A percentile compares a stretch with the other conserved stretches of the same genome.
phyloP scores from a whole-genome alignment of 257 asterid species.

The Solanum etuberosum region DNA sequence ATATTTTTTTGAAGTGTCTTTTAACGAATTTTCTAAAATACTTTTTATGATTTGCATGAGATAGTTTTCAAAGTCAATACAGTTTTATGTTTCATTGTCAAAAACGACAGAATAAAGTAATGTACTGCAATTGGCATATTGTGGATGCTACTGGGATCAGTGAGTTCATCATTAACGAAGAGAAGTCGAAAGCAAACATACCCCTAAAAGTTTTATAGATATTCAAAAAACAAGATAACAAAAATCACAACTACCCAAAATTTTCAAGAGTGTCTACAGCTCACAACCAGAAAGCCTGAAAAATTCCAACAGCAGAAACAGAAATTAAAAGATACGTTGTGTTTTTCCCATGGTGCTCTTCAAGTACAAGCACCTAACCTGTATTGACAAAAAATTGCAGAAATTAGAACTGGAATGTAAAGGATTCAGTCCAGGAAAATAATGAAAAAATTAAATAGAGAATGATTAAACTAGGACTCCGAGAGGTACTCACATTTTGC shows the following conservation, averaged over 20 bases:
- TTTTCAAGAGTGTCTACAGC: background rate
- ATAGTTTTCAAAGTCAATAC: background rate
- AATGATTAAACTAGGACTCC: background rate
- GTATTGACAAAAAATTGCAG: background rate
- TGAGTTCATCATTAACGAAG: background rate
- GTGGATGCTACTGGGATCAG: background rate
- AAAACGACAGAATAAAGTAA: background rate
- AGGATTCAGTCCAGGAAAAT: background rate
- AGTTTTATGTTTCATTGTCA: background rate
- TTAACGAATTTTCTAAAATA: too few relatives aligned
- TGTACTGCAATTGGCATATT: background rate
- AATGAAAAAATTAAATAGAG: background rate
- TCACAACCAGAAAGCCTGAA: background rate
- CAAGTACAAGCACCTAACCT: constrained; percentile 6
- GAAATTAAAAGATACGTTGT: background rate
- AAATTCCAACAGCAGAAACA: background rate
- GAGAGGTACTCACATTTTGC: constrained; percentile 2
- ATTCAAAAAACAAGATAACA: background rate
- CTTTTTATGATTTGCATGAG: background rate
- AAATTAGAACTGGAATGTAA: background rate
- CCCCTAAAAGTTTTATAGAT: background rate
- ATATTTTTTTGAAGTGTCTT: background rate
- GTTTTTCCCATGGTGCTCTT: constrained; percentile 10
- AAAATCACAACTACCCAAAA: background rate
- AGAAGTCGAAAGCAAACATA: background rate